phyloP scores from a whole-genome alignment of 305 asterid species.

The Petunia hybrid region DNA sequence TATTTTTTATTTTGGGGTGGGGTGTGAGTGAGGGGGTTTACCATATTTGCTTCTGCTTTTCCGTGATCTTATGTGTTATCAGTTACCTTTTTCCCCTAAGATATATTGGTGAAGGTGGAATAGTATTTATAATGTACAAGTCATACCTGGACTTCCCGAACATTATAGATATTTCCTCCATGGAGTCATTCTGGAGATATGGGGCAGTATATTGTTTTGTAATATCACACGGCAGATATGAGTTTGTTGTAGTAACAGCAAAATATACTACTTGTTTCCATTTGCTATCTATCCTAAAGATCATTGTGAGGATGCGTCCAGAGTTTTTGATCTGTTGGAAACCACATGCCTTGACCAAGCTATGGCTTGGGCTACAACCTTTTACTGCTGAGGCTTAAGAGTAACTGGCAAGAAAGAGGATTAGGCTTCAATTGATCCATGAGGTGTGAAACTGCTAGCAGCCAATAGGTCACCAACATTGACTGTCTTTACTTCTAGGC shows the following conservation, averaged over 20 bases:
- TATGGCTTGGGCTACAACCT: no score
- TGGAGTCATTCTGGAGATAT: neutral
- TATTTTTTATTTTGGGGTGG: neutral
- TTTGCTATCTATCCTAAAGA: neutral
- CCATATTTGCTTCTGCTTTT: conserved; percentile 3
- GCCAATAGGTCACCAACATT: neutral
- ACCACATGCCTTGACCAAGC: no score
- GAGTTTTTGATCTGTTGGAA: no score
- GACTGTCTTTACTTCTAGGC: neutral
- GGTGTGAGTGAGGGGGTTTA: neutral
- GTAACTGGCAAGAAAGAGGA: neutral
- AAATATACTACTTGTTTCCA: neutral
- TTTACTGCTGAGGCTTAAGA: neutral
- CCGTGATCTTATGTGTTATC: neutral
- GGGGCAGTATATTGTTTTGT: neutral
- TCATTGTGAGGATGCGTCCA: no score
- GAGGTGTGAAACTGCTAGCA: conserved; percentile 14
- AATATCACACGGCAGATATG: neutral
- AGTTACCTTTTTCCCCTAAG: neutral
- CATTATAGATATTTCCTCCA: neutral
- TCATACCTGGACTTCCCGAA: conserved; percentile 20
- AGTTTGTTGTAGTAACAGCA: neutral
- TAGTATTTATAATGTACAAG: neutral
- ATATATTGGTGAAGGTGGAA: conserved; percentile 19
- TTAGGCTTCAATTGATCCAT: no score